Evolutionary conservation across 768 basidiomycete species (phyloP), one percentile per base, ranked within the genome.

Genomic region (Glaciozyma martinii): DNA sequence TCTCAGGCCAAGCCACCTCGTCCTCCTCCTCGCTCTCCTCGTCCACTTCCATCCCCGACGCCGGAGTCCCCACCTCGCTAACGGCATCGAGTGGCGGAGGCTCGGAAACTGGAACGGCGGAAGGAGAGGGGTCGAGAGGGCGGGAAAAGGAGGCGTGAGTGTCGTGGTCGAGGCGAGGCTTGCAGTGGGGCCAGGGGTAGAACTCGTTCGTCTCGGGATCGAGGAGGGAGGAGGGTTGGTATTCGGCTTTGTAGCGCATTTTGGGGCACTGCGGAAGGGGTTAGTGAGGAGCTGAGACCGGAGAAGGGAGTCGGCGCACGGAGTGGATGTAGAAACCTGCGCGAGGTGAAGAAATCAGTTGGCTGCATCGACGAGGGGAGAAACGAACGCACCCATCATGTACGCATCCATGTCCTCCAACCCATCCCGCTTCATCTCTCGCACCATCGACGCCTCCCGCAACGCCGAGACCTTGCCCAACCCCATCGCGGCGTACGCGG

Each of bases 171-270:
- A 98, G 79, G 23, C 84, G 72, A 0, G 81, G 78, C 30, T 75
- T 75, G 71, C 89, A 90, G 25, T 72, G 71, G 46, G 83, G 76
- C 6, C 92, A 76, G 13, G 86, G 85, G 74, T 84, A 81, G 86
- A 89, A 95, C 10, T 80, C 79, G 71, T 87, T 87, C 0, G 84
- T 85, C 75, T 86, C 89, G 89, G 70, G 66, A 32, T 70, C 68
- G 27, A 70, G 68, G 3, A 70, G 68, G 63, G 47, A 66, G 2
- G 65, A 66, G 0, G 94, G 94, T 0, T 80, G 75, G 71, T 93
- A 99, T 61, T 95, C 91, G 33, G 86, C 92, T 73, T 99, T 99
- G 77, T 99, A 98, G 61, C 81, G 81, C 95, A 98, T 98, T 77
- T 99, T 99, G 58, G 79, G 83, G 74, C 93, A 97, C 37, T 40